Percentiles rank a stretch among this genome's conserved stretches.
phyloP scores from a whole-genome alignment of 345 rosid species.

The Melaleuca quinquenervia region DNA sequence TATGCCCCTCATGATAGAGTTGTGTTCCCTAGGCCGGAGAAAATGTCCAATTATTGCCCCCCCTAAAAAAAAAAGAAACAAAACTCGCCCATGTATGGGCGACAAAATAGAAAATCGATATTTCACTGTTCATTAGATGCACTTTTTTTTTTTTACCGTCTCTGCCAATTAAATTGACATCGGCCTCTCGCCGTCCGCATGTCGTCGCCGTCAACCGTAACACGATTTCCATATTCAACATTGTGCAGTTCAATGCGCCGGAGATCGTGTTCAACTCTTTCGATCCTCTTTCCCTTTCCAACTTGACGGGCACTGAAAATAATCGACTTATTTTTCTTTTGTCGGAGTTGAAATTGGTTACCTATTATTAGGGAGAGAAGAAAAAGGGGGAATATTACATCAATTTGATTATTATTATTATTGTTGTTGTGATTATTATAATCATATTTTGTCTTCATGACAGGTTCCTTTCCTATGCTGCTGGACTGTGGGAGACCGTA shows the following conservation, averaged over 20 bases:
- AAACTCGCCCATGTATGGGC: fast-evolving
- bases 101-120: fast-evolving
- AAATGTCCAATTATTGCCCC: no score
- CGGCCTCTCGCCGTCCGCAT: fast-evolving
- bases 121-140: neutral
- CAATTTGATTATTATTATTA: neutral
- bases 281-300: neutral
- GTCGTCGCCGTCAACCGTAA: fast-evolving
- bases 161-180: neutral
- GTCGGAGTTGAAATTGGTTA: neutral
- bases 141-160: fast-evolving
- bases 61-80: neutral
- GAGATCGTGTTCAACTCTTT: neutral
- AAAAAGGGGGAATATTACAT: neutral
- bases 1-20: neutral
- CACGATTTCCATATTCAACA: neutral
- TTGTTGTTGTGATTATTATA: no score
- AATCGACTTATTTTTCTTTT: neutral
- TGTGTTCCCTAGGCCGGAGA: neutral
- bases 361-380: fast-evolving
- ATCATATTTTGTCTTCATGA: neutral
- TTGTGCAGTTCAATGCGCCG: no score
- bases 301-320: no score
- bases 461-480: neutral
- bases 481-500: neutral